phyloP scores from a whole-genome alignment of 208 protist species.

The Trichomonas tenax region DNA sequence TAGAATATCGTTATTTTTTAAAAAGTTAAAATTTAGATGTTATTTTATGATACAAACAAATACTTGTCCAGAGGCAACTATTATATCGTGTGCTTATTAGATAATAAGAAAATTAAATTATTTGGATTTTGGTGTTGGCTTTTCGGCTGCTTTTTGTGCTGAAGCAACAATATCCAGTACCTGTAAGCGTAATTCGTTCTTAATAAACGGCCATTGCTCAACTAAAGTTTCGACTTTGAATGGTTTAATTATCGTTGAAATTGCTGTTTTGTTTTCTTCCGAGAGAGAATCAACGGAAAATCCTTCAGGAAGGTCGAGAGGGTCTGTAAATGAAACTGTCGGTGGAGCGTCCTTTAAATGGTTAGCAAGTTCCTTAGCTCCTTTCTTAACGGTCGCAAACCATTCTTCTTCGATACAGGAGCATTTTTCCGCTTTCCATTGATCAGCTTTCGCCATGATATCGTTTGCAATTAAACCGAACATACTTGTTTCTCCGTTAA shows the following conservation, averaged over 20 bases:
- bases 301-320: background rate
- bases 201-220: background rate
- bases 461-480: background rate
- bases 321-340: background rate
- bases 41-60: no score
- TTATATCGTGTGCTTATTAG: background rate
- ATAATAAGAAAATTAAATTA: background rate
- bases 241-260: background rate
- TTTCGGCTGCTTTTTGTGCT: background rate
- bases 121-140: background rate
- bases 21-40: no score
- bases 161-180: background rate
- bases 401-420: background rate
- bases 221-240: background rate
- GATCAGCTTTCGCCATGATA: background rate
- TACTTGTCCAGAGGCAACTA: no score
- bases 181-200: background rate
- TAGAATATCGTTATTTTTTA: no score
- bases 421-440: background rate
- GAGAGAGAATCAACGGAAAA: background rate
- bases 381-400: background rate
- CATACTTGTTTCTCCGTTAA: conserved; percentile 2
- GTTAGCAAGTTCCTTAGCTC: background rate
- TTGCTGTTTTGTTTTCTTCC: background rate
- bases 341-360: background rate